Base-by-base conservation (phyloP, 768 basidiomycete genomes). In the Pisolithus marmoratus region DNA sequence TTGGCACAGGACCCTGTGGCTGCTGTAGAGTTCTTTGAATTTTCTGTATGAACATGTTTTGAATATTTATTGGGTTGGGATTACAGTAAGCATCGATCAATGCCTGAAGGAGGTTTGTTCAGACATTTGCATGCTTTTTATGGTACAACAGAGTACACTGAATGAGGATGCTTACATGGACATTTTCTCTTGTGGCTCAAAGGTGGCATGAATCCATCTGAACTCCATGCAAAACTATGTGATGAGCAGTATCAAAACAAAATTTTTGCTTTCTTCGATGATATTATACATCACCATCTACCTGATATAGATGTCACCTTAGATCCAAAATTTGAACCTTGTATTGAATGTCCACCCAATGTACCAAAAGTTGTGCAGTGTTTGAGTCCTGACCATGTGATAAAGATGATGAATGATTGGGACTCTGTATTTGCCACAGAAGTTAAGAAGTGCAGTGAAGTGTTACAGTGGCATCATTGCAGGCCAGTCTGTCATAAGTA, bases 1-100 rank as follows among this genome's bases (percentile, higher is more conserved):
- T 24, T 72, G 0, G 67, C 70, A 0, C 48, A 59, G 12, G 69
- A 71, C 53, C 69, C 71, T 41, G 67, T 70, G 15, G 63, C 67
- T 2, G 70, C 65, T n/a, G 64, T 63, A 2, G 61, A 71, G 6
- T 70, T 70, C 46, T 71, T 63, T 56, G 56, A 66, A 4, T n/a
- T n/a, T n/a, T n/a, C 67, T 65, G 48, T 42, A 5, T n/a, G n/a
- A 9, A 7, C 3, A 7, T 27, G 27, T 27, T 27, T 27, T 7
- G 7, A 60, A 19, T 53, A 61, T 57, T 44, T 66, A 4, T 50
- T 64, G 27, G 64, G 63, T 2, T 42, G 41, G 41, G 41, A 22
- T 6, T 42, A 19, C 41, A 23, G 8, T 42, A 17, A 3, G 4
- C 41, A 1, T 5, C n/a, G n/a, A n/a, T n/a, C n/a, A n/a, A n/a